A percentile compares a stretch with the other conserved stretches of the same genome.
Evolutionary conservation across 2,329 filamentous ascomycete genomes (phyloP).

Genomic region (Diaporthe velutina): DNA sequence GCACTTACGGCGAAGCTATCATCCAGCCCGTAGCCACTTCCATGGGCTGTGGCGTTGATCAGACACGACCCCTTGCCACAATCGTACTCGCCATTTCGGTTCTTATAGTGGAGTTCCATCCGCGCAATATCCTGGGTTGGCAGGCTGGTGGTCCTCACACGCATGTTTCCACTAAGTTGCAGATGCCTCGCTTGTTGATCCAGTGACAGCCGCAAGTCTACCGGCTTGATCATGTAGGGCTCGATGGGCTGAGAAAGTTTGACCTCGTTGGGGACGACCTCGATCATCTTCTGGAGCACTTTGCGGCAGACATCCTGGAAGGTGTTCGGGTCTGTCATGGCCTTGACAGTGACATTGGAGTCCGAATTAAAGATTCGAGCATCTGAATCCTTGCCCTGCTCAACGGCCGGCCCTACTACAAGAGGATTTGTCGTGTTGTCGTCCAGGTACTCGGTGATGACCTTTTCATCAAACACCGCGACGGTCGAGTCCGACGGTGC

Average conservation of each 20-base stretch:
- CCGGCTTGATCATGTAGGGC: constrained; percentile 69
- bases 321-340: constrained; percentile 55
- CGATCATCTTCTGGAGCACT: constrained; percentile 69
- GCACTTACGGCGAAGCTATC: constrained; percentile 19
- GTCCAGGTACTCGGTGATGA: constrained; percentile 66
- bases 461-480: constrained; percentile 63
- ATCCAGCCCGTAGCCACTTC: constrained; percentile 14
- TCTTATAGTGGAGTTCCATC: constrained; percentile 12
- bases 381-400: constrained; percentile 62
- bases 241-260: constrained; percentile 61
- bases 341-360: constrained; percentile 62
- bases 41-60: neutral
- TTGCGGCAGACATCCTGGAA: constrained; percentile 62
- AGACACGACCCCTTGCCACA: neutral
- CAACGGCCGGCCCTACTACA: constrained; percentile 61
- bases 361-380: constrained; percentile 65
- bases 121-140: neutral
- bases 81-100: neutral
- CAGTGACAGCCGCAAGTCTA: constrained; percentile 64
- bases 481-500: constrained; percentile 59
- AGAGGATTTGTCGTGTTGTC: constrained; percentile 66
- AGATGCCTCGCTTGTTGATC: constrained; percentile 59
- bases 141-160: neutral
- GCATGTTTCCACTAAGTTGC: constrained; percentile 63
- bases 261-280: constrained; percentile 63